A percentile compares a stretch with the other conserved stretches of the same genome.
These are phyloP conservation scores for Laburnicola sp. DNA, from an alignment of 2,329 filamentous ascomycete genomes.

Conservation along the genomic window DNA sequence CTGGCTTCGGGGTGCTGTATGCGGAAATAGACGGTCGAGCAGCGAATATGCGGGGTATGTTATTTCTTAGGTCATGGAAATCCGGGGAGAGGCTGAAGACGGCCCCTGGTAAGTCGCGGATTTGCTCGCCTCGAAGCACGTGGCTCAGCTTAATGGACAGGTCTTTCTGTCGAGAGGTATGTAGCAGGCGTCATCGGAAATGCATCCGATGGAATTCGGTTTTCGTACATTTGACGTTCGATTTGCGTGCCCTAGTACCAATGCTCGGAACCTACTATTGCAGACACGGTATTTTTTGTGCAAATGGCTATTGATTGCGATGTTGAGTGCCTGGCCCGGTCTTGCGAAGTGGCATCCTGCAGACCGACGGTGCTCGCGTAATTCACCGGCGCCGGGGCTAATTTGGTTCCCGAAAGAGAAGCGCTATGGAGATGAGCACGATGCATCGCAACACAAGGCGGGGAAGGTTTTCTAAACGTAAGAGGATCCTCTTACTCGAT, in stretches of 20 bases:
- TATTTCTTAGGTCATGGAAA: constrained; percentile 36
- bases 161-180: too few species aligned
- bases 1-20: not conserved
- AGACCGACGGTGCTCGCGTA: constrained; percentile 16
- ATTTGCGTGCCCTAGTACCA: too few species aligned
- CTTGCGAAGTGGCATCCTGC: not conserved
- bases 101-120: not conserved
- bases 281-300: too few species aligned
- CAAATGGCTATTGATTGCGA: not conserved
- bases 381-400: constrained; percentile 32
- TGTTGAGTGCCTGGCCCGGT: not conserved
- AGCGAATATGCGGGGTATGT: constrained; percentile 43
- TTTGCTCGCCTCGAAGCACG: not conserved
- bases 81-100: constrained; percentile 10
- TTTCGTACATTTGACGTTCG: too few species aligned
- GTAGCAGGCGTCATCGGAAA: not conserved
- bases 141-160: not conserved
- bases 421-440: constrained; percentile 27
- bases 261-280: too few species aligned
- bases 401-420: constrained; percentile 33
- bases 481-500: constrained; percentile 35
- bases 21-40: not conserved
- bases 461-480: constrained; percentile 44
- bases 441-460: constrained; percentile 29
- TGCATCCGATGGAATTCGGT: not conserved